Percentiles rank a stretch among this genome's conserved stretches.
Evolutionary conservation across 352 stramenopile genomes (phyloP).

Genomic region (Pythium rishiriense): DNA sequence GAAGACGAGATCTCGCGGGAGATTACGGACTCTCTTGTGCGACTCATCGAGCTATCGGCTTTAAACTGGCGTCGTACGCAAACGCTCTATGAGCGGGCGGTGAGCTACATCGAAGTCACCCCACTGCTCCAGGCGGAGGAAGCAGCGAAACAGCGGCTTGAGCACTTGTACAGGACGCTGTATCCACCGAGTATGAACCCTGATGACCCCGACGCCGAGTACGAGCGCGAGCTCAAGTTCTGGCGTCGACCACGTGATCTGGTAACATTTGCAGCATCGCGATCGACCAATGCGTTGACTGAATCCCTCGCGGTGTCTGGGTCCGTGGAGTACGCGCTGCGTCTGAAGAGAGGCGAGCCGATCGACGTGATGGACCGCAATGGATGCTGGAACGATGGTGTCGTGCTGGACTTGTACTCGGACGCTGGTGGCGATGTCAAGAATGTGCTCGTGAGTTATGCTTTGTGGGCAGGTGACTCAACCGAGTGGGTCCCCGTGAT

Average conservation of each 20-base stretch:
- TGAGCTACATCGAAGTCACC: constrained; percentile 51
- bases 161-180: constrained; percentile 57
- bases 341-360: constrained; percentile 53
- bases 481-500: constrained; percentile 72
- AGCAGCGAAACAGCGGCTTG: constrained; percentile 42
- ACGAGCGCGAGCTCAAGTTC: constrained; percentile 33
- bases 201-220: constrained; percentile 19
- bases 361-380: constrained; percentile 81
- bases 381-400: constrained; percentile 79
- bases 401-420: constrained; percentile 61
- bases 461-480: constrained; percentile 53
- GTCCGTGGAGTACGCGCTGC: constrained; percentile 71
- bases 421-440: constrained; percentile 43
- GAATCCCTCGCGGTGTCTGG: constrained; percentile 42
- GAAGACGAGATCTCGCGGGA: constrained; percentile 74
- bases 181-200: constrained; percentile 30
- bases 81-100: constrained; percentile 55
- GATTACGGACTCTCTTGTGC: constrained; percentile 50
- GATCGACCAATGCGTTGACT: constrained; percentile 17
- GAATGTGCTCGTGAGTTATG: constrained; percentile 67
- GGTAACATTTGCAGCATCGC: constrained; percentile 44
- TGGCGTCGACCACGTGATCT: constrained; percentile 48
- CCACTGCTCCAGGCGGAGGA: constrained; percentile 52
- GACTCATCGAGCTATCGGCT: constrained; percentile 61
- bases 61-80: constrained; percentile 73